Evolutionary conservation across 2,329 filamentous ascomycete species (phyloP).

Genomic region (Cladophialophora carrionii): DNA sequence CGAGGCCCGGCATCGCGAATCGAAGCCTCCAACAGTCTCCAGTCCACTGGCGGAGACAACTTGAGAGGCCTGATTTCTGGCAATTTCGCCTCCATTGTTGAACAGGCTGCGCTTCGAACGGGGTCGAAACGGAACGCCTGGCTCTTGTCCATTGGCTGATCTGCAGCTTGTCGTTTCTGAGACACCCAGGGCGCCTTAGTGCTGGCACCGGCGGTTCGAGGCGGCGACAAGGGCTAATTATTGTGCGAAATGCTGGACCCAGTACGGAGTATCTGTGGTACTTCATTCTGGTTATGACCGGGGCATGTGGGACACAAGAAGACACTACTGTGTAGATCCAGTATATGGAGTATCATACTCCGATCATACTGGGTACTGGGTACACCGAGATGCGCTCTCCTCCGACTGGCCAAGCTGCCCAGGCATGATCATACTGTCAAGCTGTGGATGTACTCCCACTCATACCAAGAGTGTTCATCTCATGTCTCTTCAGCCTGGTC

Average conservation of each 20-base stretch:
- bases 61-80: not conserved
- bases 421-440: no score
- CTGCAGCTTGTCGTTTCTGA: slow-evolving; percentile 1
- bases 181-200: not conserved
- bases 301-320: not conserved
- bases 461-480: not conserved
- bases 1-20: not conserved
- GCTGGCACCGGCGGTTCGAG: not conserved
- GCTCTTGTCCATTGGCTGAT: not conserved
- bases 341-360: not conserved
- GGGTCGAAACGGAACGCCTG: not conserved
- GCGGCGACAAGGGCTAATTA: not conserved
- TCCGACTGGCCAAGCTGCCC: not conserved
- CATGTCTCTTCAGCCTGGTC: not conserved
- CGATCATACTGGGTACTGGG: no score
- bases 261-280: not conserved
- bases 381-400: not conserved
- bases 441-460: not conserved
- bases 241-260: not conserved
- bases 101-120: not conserved
- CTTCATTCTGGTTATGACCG: not conserved
- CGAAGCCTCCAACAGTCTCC: not conserved
- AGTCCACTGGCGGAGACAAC: not conserved
- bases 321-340: not conserved
- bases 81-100: not conserved